Base-by-base conservation (phyloP, 2,329 filamentous ascomycete genomes). In the Zasmidium cellare region DNA sequence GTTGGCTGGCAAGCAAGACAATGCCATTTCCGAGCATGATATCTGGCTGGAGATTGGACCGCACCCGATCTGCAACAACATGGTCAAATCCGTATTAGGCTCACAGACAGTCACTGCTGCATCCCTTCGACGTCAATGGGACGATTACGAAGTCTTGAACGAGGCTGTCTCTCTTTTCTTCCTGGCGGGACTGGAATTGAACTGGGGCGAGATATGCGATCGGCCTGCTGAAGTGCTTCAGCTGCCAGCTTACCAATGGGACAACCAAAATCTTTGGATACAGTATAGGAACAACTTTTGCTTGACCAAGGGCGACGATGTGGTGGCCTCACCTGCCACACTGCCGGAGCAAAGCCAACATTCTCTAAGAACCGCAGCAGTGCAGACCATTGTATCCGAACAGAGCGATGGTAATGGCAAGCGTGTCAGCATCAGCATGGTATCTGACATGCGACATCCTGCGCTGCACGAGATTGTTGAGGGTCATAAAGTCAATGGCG, bases 141-240 rank as follows among this genome's bases (percentile, higher is more conserved):
- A 50, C 18, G 46, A 57, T 28, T 86, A 82, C 76, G 79, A 77
- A 61, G 83, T 81, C 0, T 68, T 88, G 2, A 72, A 78, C 2
- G 63, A 69, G 3, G 81, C 71, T 51, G 69, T 85, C 35, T 76
- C 76, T 54, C 72, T 76, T 0, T 72, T 89, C 0, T 80, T 89
- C 68, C 69, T 69, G 1, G 76, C 74, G 1, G 87, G 86, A 0
- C 63, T 86, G 1, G 72, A 77, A 3, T 72, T 90, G 22, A 74
- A 84, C 63, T 90, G 86, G 85, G 78, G 80, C 50, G 85, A 86
- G 67, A 86, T 81, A 63, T 6, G 11, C 72, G 74, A 31, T 65
- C 76, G 16, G 71, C 74, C 0, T 61, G 35, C 31, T 71, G 25
- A 28, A 72, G 0, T 62, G 20, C 31, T 86, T 75, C 78, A 85